Evolutionary conservation across 257 asterid species (phyloP), one percentile per base, ranked within the genome.

Genomic region (Primulina huaijiensis): DNA sequence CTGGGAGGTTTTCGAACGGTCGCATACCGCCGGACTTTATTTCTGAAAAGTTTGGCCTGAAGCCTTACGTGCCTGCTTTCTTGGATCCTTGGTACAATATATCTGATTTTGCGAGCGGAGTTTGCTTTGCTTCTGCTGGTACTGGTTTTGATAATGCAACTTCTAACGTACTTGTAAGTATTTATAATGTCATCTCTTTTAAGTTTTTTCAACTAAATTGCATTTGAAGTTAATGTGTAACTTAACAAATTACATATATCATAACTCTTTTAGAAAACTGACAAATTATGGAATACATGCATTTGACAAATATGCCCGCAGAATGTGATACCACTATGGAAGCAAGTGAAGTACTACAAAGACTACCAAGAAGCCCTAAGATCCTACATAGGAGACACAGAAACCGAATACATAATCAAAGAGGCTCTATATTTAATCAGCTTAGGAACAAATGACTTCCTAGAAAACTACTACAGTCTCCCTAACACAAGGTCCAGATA

Each of bases 321-420:
- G 98, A 77, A 84, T 72, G 98, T 93, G 75, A 80, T 90, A 34
- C 98, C 98, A 7, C 82, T 93, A 6, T 93, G 98, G 97, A 92
- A 69, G 72, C 95, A 90, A 79, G 80, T 90, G 29, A 93, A 85
- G 40, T 90, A 90, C 85, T 92, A 65, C 88, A 89, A 84, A 68
- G 93, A 88, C 7, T 92, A 92, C 43, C 86, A 87, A 33, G 70
- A 7, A 40, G 85, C 82, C 64, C 81, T 92, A 10, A 75, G 38
- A 68, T 73, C 84, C 65, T 83, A 81, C 62, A 19, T 56, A 6
- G 98, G 98, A 1, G 81, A 62, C 6, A 2, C 62, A 57, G 83
- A 82, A 65, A 87, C 90, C 59, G 70, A 81, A 2, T 10, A 10
- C 55, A 73, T 89, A 60, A 83, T 87, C 31, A 59, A 21, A 0